These are phyloP conservation scores for Blastobotrys ciferrii DNA, from an alignment of 1,139 yeast genomes.

Conservation along the genomic window DNA sequence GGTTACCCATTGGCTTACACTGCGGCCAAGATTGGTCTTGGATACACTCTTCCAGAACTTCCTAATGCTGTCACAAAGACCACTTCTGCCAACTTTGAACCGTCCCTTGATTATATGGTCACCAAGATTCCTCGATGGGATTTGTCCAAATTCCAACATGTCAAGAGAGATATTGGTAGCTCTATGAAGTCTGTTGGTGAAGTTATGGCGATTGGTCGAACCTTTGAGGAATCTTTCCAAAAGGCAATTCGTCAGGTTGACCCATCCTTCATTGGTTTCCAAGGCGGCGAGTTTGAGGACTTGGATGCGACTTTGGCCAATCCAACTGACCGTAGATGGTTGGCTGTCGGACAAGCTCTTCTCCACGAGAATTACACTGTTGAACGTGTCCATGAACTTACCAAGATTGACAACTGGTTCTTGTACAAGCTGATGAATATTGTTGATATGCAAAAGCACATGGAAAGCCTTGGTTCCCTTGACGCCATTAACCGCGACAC, in stretches of 20 bases:
- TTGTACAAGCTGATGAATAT: slow-evolving; percentile 86
- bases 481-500: slow-evolving; percentile 62
- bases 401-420: slow-evolving; percentile 96
- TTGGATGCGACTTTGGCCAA: slow-evolving; percentile 76
- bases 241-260: slow-evolving; percentile 97
- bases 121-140: slow-evolving; percentile 99
- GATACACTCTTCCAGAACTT: slow-evolving; percentile 88
- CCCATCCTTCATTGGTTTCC: slow-evolving; percentile 88
- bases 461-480: slow-evolving; percentile 62
- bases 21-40: slow-evolving; percentile 95
- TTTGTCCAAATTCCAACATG: slow-evolving; percentile 91
- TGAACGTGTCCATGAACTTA: slow-evolving; percentile 83
- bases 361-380: slow-evolving; percentile 86
- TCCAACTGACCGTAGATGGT: slow-evolving; percentile 97
- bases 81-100: slow-evolving; percentile 97
- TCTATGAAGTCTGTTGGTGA: slow-evolving; percentile 99
- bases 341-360: slow-evolving; percentile 97
- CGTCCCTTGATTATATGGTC: slow-evolving; percentile 94
- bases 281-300: slow-evolving; percentile 78
- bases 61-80: slow-evolving; percentile 92
- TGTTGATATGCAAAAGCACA: slow-evolving; percentile 80
- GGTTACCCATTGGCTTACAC: slow-evolving; percentile 98
- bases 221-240: slow-evolving; percentile 96
- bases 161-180: slow-evolving; percentile 78
- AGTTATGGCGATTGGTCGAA: slow-evolving; percentile 97